Evolutionary conservation across 148 eudicot species (phyloP).

Genomic region (Rheum nobile): DNA sequence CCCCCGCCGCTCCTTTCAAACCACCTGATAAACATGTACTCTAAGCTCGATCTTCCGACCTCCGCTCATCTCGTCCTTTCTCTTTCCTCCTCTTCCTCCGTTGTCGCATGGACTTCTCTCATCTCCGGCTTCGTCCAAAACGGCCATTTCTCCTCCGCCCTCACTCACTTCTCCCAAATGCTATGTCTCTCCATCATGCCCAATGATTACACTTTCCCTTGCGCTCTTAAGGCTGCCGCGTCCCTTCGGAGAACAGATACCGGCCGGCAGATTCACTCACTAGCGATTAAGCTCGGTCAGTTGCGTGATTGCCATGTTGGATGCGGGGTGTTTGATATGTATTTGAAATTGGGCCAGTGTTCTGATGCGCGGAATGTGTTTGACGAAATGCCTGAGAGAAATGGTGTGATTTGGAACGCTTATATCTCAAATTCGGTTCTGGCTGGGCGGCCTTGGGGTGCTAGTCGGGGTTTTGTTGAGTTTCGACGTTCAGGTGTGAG

Average conservation of each 20-base stretch:
- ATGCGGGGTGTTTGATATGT: constrained; percentile 49
- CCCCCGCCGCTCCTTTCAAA: constrained; percentile 26
- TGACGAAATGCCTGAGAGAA: constrained; percentile 48
- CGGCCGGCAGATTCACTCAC: constrained; percentile 26
- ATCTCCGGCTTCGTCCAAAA: constrained; percentile 41
- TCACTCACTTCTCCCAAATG: constrained; percentile 30
- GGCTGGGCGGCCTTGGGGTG: constrained; percentile 23
- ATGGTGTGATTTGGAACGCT: constrained; percentile 52
- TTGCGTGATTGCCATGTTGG: constrained; percentile 29
- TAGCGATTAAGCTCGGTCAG: constrained; percentile 22
- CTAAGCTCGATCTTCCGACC: constrained; percentile 43
- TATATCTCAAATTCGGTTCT: constrained; percentile 35
- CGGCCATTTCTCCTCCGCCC: constrained; percentile 28
- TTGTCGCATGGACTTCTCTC: constrained; percentile 51
- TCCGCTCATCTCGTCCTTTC: constrained; percentile 36
- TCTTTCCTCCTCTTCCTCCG: constrained; percentile 35
- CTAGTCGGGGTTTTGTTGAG: constrained; percentile 24
- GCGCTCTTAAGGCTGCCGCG: constrained; percentile 33
- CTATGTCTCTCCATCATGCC: constrained; percentile 21
- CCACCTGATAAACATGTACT: constrained; percentile 52
- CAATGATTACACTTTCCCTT: constrained; percentile 56
- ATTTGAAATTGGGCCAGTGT: constrained; percentile 23
- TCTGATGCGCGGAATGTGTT: constrained; percentile 34
- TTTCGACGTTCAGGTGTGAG: constrained; percentile 13
- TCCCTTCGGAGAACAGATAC: constrained; percentile 4